A percentile compares a stretch with the other conserved stretches of the same genome.
These are phyloP conservation scores for Mortierella sp. DNA, from an alignment of 371 early-diverging fungal genomes.

Conservation along the genomic window DNA sequence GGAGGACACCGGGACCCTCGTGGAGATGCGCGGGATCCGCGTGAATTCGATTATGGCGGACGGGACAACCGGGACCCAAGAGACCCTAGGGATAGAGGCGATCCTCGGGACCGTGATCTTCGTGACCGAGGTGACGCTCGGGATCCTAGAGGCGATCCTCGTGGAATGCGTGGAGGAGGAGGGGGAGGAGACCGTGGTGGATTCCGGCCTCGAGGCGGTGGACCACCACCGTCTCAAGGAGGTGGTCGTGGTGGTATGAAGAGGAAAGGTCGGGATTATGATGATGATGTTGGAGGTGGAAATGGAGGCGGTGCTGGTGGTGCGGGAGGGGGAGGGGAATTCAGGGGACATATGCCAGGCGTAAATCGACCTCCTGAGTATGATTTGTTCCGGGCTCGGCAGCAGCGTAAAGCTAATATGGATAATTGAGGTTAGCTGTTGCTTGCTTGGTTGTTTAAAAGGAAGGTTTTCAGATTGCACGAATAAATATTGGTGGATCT, in stretches of 20 bases:
- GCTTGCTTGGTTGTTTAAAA: neutral
- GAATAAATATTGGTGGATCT: too few relatives aligned
- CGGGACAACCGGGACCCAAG: neutral
- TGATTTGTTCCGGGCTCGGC: slow-evolving; percentile 72
- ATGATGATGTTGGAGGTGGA: slow-evolving; percentile 61
- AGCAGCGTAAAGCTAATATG: slow-evolving; percentile 63
- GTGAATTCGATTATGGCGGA: neutral
- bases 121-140: slow-evolving; percentile 26
- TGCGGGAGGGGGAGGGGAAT: slow-evolving; percentile 41
- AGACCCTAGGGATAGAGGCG: slow-evolving; percentile 17
- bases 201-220: slow-evolving; percentile 50
- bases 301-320: slow-evolving; percentile 10
- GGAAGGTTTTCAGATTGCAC: neutral
- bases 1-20: slow-evolving; percentile 19
- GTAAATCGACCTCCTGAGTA: slow-evolving; percentile 74
- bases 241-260: slow-evolving; percentile 62
- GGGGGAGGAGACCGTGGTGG: slow-evolving; percentile 56
- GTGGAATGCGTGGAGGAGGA: slow-evolving; percentile 15
- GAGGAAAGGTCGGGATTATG: slow-evolving; percentile 65
- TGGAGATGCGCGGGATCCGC: neutral
- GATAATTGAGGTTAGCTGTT: slow-evolving; percentile 11
- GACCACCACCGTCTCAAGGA: slow-evolving; percentile 24
- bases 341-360: slow-evolving; percentile 49
- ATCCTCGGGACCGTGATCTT: slow-evolving; percentile 35
- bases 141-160: slow-evolving; percentile 19